Evolutionary conservation across 2,329 filamentous ascomycete species (phyloP).

Genomic region (Calonectria honghensis): DNA sequence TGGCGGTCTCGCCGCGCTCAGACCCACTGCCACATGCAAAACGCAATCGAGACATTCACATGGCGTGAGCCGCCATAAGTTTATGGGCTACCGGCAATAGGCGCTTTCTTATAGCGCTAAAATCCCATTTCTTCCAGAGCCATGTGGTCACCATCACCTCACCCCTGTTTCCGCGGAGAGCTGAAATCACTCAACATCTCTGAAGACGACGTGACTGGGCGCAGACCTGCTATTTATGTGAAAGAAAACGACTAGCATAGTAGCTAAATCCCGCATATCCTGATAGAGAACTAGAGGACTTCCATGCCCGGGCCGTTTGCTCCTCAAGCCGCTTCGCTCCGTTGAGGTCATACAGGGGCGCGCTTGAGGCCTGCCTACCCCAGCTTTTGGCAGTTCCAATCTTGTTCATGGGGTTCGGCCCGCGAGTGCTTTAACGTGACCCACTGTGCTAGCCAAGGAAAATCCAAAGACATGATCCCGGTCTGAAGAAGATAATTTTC

Average conservation of each 20-base stretch:
- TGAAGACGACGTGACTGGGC: background rate
- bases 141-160: background rate
- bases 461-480: background rate
- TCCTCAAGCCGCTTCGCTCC: background rate
- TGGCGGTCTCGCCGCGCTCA: slow-evolving; percentile 5
- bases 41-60: background rate
- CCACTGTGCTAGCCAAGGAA: background rate
- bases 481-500: slow-evolving; percentile 5
- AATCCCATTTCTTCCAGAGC: background rate
- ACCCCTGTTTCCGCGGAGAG: background rate
- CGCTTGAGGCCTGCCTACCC: background rate
- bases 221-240: background rate
- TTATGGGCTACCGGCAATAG: background rate
- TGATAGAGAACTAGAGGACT: background rate
- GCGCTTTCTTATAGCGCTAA: background rate
- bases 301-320: background rate
- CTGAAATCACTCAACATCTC: background rate
- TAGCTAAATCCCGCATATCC: background rate
- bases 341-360: background rate
- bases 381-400: slow-evolving; percentile 4
- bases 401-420: slow-evolving; percentile 2
- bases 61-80: background rate
- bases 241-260: too few species aligned
- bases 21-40: background rate
- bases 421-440: background rate